Evolutionary conservation across 2,329 filamentous ascomycete species (phyloP), one percentile per base, ranked within the genome.

Genomic region (Penicillium sp.): DNA sequence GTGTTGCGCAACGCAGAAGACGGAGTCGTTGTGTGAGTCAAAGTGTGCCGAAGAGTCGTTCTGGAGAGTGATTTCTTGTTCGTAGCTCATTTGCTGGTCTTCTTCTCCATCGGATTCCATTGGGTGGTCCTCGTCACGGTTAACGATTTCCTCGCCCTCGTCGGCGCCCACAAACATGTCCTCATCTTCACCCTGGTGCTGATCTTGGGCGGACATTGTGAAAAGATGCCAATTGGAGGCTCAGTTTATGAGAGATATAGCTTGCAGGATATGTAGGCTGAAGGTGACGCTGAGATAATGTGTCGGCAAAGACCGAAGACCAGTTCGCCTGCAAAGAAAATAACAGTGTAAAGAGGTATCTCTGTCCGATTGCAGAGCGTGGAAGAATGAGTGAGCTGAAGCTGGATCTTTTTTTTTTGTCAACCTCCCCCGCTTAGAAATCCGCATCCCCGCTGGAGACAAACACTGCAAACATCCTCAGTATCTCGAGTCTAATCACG

Each of bases 41-140:
- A 97, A 96, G 78, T 95, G 92, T 54, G 90, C 92, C 60, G 87
- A 80, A 60, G 90, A 95, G 79, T 99, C 92, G 79, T 97, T 99
- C 57, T 94, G 84, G 6, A 97, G 80, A 38, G 83, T 76, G 38
- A 96, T 84, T 70, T 87, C 76, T 46, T 78, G 72, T 49, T 72
- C 68, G 45, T 60, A 64, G 38, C 47, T 57, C 62, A 86, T 81
- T 25, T 78, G 75, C 31, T 78, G 75, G 46, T 81, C 80, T 25
- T 74, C 80, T 40, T 81, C 82, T 40, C 79, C 80, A 27, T 89
- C 87, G 48, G 85, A 84, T 53, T 92, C 90, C 90, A 96, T 95
- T 39, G 83, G 83, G 48, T 89, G 80, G 69, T 95, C 81, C 47
- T 72, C 71, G 55, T 80, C 89, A 45, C 82, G 86, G 30, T 82